Evolutionary conservation across 1,139 yeast genomes (phyloP).

Genomic region (Taphrina sp.): DNA sequence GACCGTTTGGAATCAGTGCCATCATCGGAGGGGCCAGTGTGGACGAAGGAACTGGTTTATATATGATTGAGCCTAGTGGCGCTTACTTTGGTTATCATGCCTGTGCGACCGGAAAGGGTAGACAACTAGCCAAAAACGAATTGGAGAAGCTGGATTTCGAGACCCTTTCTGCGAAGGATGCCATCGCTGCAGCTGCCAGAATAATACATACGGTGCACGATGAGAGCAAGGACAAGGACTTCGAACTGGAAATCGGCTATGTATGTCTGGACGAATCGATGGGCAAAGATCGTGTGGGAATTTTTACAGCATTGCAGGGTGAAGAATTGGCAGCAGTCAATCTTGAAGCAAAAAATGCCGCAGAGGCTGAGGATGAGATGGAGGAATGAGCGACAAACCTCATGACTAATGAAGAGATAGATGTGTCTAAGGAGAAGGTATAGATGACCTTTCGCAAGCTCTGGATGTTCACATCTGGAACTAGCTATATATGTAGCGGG

Average conservation of each 20-base stretch:
- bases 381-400: constrained; percentile 45
- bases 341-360: constrained; percentile 76
- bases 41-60: constrained; percentile 80
- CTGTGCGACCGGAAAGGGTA: constrained; percentile 97
- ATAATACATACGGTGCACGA: constrained; percentile 93
- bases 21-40: constrained; percentile 87
- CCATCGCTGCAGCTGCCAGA: constrained; percentile 88
- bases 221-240: constrained; percentile 95
- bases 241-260: constrained; percentile 94
- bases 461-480: no score
- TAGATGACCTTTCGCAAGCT: no score
- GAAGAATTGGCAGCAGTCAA: constrained; percentile 69
- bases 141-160: constrained; percentile 82
- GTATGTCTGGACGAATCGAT: constrained; percentile 51
- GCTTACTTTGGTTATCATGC: constrained; percentile 75
- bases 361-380: constrained; percentile 74
- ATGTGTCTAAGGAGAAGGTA: no score
- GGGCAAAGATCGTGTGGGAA: constrained; percentile 21
- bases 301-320: constrained; percentile 67
- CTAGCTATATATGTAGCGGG: no score
- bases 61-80: constrained; percentile 98
- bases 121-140: constrained; percentile 94
- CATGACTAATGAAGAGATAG: no score
- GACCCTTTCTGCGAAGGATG: constrained; percentile 69
- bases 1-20: constrained; percentile 93